phyloP scores from a whole-genome alignment of 148 eudicot genomes.

The Rhododendron simsii region DNA sequence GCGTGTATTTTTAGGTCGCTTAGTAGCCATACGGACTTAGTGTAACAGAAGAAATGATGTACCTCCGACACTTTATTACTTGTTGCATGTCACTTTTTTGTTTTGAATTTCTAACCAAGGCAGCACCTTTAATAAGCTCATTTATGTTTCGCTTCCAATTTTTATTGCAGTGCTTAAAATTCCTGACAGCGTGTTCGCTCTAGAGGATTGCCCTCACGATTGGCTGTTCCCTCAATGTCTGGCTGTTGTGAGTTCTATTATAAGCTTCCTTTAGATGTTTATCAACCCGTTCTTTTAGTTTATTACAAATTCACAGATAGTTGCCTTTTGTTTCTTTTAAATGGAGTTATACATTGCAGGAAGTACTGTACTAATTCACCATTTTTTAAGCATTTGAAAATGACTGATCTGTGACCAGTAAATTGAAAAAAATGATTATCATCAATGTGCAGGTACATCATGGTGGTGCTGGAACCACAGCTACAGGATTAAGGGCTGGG shows the following conservation, averaged over 20 bases:
- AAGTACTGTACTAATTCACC: neutral
- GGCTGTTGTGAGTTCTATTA: slow-evolving; percentile 65
- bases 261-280: neutral
- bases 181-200: slow-evolving; percentile 52
- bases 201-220: slow-evolving; percentile 86
- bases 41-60: neutral
- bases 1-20: neutral
- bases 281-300: neutral
- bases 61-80: neutral
- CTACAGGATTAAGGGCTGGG: slow-evolving; percentile 91
- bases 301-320: neutral
- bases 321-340: neutral
- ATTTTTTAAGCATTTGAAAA: neutral
- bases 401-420: neutral
- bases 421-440: neutral
- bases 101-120: neutral
- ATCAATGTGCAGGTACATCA: slow-evolving; percentile 46
- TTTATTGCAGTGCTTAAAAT: slow-evolving; percentile 50
- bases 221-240: slow-evolving; percentile 88
- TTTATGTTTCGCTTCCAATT: neutral
- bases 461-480: slow-evolving; percentile 98
- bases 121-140: neutral
- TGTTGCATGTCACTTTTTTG: neutral
- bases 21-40: neutral
- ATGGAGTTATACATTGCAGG: neutral